phyloP scores from a whole-genome alignment of 1,284 basidiomycete species.

The Apiotrichum brassicae region DNA sequence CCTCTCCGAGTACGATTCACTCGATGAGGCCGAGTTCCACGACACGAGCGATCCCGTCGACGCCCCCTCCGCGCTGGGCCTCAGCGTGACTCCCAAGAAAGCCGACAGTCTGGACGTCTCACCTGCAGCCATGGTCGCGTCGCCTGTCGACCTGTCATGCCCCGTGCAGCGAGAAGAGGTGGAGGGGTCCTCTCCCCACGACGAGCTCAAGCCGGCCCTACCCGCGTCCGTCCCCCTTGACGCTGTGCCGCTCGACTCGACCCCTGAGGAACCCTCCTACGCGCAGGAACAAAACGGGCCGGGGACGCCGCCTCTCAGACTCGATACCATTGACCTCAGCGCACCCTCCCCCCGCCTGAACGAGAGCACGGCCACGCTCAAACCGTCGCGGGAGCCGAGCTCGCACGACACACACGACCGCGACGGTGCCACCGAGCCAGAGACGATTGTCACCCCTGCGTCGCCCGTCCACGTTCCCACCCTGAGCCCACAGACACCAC shows the following conservation, averaged over 20 bases:
- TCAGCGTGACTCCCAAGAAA: too few relatives aligned
- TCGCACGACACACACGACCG: background rate
- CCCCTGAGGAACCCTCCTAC: background rate
- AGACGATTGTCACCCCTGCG: constrained; percentile 2
- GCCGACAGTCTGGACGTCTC: too few relatives aligned
- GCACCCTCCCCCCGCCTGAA: background rate
- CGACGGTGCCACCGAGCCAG: background rate
- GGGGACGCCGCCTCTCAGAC: background rate
- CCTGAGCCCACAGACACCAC: background rate
- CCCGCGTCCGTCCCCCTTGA: background rate
- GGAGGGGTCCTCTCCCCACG: too few relatives aligned
- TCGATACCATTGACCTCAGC: background rate
- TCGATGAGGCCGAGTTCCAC: background rate
- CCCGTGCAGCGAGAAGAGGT: too few relatives aligned
- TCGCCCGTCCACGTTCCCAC: background rate
- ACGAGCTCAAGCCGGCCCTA: background rate
- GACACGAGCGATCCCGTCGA: background rate
- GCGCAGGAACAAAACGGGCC: background rate
- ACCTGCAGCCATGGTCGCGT: too few relatives aligned
- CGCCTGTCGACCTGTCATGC: too few relatives aligned
- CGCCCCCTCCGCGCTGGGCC: background rate
- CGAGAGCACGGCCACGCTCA: background rate
- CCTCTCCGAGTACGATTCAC: background rate
- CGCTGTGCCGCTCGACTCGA: background rate
- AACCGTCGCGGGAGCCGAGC: background rate